Percentiles rank a stretch among this genome's conserved stretches.
Evolutionary conservation across 176 grass and related monocot genomes (phyloP).

Genomic region (Triticum turgidum): DNA sequence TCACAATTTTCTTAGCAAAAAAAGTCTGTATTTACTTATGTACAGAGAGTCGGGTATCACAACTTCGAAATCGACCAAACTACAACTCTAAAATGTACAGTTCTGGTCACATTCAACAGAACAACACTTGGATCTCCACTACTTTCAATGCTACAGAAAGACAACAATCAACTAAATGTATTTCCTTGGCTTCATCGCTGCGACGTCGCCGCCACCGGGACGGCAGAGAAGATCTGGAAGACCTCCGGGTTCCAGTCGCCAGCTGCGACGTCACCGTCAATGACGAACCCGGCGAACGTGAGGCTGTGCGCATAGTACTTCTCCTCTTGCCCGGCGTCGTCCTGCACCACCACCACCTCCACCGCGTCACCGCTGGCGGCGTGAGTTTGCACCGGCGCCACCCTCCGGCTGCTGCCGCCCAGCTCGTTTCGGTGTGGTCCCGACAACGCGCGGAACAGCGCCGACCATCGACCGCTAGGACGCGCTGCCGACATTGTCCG

Average conservation of each 20-base stretch:
- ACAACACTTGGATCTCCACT: background rate
- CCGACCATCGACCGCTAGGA: conserved; percentile 36
- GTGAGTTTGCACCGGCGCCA: conserved; percentile 1
- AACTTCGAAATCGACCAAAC: background rate
- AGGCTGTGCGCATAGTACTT: conserved; percentile 53
- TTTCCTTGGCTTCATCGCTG: conserved; percentile 10
- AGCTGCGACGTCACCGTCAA: conserved; percentile 65
- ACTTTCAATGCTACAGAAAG: background rate
- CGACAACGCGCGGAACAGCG: conserved; percentile 33
- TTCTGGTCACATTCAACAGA: background rate
- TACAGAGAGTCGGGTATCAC: background rate
- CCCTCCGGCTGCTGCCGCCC: conserved; percentile 27
- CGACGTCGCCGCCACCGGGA: conserved; percentile 1
- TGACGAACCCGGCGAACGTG: conserved; percentile 65
- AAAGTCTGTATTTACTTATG: background rate
- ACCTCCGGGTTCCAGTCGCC: conserved; percentile 73
- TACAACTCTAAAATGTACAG: conserved; percentile 35
- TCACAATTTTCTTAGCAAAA: background rate
- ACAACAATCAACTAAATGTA: background rate
- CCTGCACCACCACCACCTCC: conserved; percentile 19
- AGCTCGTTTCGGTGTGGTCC: conserved; percentile 19
- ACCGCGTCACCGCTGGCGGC: background rate
- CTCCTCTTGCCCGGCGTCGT: conserved; percentile 16
- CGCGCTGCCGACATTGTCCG: conserved; percentile 59
- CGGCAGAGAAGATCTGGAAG: conserved; percentile 48